Percentiles rank a stretch among this genome's conserved stretches.
Conservation (phyloP, 1,284 basidiomycete genomes). For the Sanghuangporus baumii region DNA sequence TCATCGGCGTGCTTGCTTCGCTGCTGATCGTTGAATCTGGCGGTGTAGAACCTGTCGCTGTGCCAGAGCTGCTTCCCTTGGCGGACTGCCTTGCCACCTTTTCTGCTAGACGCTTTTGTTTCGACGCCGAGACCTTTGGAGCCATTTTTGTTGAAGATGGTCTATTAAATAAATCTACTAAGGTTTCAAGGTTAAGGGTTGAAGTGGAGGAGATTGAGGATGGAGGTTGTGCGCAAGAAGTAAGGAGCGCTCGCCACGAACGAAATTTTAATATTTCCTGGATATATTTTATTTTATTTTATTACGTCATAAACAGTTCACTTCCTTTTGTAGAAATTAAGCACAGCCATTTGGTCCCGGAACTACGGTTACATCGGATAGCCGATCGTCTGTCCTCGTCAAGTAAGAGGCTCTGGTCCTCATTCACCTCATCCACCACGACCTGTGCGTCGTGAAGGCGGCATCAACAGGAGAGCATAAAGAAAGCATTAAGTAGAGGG, state of each 20-base stretch:
- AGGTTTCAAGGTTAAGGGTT: not conserved
- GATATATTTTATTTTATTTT: not conserved
- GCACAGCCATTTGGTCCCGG: too few species aligned
- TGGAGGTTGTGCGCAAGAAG: not conserved
- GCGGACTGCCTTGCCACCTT: slow-evolving; percentile 76
- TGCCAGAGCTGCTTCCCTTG: slow-evolving; percentile 31
- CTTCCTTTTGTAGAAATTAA: too few species aligned
- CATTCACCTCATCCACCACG: not conserved
- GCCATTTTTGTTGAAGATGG: slow-evolving; percentile 40
- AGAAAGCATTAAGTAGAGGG: not conserved
- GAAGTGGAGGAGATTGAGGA: slow-evolving; percentile 1
- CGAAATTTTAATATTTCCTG: slow-evolving; percentile 1
- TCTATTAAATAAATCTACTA: not conserved
- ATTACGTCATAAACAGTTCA: too few species aligned
- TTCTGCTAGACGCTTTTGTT: slow-evolving; percentile 84
- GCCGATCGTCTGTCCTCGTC: not conserved
- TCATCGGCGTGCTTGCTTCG: slow-evolving; percentile 70
- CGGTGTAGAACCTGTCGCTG: slow-evolving; percentile 41
- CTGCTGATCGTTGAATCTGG: slow-evolving; percentile 52
- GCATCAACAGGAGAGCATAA: not conserved
- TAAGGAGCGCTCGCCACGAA: not conserved
- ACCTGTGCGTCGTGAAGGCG: not conserved
- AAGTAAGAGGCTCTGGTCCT: not conserved
- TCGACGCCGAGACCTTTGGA: slow-evolving; percentile 61
- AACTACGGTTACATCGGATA: too few species aligned